Percentiles rank a stretch among this genome's conserved stretches.
phyloP scores from a whole-genome alignment of 192 early-diverging fungal genomes.

The Podila horticola region DNA sequence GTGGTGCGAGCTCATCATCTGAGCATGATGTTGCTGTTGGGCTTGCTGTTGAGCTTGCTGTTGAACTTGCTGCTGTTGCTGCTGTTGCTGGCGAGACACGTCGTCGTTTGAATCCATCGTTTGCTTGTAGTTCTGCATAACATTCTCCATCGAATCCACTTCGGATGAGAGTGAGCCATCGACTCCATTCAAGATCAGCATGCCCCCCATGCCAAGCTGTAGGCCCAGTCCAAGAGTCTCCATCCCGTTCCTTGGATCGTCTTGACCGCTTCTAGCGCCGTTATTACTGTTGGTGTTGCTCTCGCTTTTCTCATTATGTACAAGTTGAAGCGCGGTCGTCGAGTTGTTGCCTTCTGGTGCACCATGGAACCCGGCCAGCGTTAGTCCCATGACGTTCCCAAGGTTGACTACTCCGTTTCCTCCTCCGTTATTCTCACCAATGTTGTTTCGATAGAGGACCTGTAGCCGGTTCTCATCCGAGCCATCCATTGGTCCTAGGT shows the following conservation, averaged over 20 bases:
- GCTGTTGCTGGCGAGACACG: conserved; percentile 19
- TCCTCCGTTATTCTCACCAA: neutral
- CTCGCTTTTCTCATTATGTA: conserved; percentile 39
- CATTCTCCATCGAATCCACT: neutral
- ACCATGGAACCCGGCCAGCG: conserved; percentile 23
- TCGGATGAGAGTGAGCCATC: conserved; percentile 7
- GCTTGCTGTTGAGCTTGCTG: conserved; percentile 13
- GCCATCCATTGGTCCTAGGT: neutral
- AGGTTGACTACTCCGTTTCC: neutral
- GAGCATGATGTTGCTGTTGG: conserved; percentile 18
- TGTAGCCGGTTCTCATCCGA: conserved; percentile 26
- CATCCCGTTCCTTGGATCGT: neutral
- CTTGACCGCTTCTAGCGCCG: neutral
- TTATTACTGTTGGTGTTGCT: neutral
- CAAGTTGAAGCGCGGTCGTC: conserved; percentile 30
- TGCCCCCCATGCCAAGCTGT: conserved; percentile 36
- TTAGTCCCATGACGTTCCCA: conserved; percentile 32
- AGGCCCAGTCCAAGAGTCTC: conserved; percentile 27
- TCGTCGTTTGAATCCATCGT: conserved; percentile 19
- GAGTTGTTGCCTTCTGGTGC: neutral
- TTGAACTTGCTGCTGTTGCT: conserved; percentile 17
- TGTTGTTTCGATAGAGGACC: conserved; percentile 21
- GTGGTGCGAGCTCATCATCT: conserved; percentile 33
- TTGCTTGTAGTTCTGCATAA: conserved; percentile 3
- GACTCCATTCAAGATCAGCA: conserved; percentile 42